Conservation (phyloP, 2,329 filamentous ascomycete species). For the Xylaria sp. region DNA sequence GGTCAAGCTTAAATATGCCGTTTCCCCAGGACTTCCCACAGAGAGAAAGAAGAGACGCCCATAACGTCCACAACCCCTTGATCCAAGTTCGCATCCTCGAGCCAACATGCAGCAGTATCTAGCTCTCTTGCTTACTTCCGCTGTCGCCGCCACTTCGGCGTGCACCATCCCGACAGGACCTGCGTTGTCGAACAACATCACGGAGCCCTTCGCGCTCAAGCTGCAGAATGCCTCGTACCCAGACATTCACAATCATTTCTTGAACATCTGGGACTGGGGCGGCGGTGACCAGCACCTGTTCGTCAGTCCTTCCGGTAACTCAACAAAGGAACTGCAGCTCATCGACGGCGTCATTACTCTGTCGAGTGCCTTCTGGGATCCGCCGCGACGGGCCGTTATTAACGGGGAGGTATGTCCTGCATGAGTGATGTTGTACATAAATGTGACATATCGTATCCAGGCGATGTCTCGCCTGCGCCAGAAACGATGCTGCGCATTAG, state of each 20-base stretch:
- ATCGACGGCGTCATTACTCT: conserved; percentile 53
- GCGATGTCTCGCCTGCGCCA: not conserved
- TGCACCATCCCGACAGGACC: conserved; percentile 49
- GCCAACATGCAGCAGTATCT: conserved; percentile 25
- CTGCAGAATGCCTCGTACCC: conserved; percentile 54
- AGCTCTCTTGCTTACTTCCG: conserved; percentile 32
- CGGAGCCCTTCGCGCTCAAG: conserved; percentile 50
- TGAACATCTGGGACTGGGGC: conserved; percentile 54
- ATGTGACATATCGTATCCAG: not conserved
- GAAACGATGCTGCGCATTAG: conserved; percentile 1
- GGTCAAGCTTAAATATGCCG: conserved; percentile 33
- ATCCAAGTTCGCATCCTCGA: not conserved
- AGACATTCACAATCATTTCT: conserved; percentile 52
- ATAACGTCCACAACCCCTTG: conserved; percentile 6
- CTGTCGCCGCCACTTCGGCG: conserved; percentile 39
- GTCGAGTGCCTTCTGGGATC: conserved; percentile 39
- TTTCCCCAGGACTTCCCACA: conserved; percentile 3
- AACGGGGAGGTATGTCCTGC: conserved; percentile 56
- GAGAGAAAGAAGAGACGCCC: not conserved
- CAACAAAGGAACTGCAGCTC: conserved; percentile 53
- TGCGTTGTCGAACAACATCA: conserved; percentile 50
- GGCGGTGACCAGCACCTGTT: conserved; percentile 56
- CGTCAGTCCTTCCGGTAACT: conserved; percentile 53
- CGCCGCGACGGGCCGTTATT: conserved; percentile 53
- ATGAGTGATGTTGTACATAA: conserved; percentile 6